Evolutionary conservation across 208 protist genomes (phyloP), one percentile per base, ranked within the genome.

Genomic region (Crithidia mellificae): DNA sequence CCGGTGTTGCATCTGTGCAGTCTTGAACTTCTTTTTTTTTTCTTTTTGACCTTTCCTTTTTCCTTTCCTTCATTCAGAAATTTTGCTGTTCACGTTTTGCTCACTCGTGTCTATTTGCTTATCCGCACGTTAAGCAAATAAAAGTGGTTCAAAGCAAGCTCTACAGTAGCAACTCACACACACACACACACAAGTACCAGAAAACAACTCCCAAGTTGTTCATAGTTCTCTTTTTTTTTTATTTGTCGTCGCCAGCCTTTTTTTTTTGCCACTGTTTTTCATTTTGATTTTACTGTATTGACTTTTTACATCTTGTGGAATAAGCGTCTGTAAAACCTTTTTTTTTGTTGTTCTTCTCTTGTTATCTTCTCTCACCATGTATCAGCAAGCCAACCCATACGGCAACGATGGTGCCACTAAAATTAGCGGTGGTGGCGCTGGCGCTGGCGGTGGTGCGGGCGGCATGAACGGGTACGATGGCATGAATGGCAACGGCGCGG

Each of bases 351-450:
- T 66, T 30, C 5, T 27, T 29, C 27, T 27, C 17, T 22, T 51
- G 3, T 27, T 22, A 27, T 27, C 27, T 29, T 51, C 22, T 44
- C 3, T 44, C 14, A 65, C n/a, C 15, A 53, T 74, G 59, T 59
- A 57, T 36, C 65, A 63, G 49, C 52, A 25, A 14, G 22, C 20
- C 8, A 68, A 73, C 56, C 36, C 47, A 2, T 69, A 78, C 47
- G 61, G 63, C 49, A 74, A 65, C 51, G 69, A 63, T 22, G 55
- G 67, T 15, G 68, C 53, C 46, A 68, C 49, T 3, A 72, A 77
- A 38, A 57, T 72, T 5, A 76, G 53, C 27, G 46, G 53, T 34
- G 46, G n/a, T 6, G 56, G 53, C 22, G 36, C 27, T 2, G 46
- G 29, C 6, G 56, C 41, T 38, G 43, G 32, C 9, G 46, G 29